Conservation (phyloP, 106 monocot species). For the Dioscorea alata region DNA sequence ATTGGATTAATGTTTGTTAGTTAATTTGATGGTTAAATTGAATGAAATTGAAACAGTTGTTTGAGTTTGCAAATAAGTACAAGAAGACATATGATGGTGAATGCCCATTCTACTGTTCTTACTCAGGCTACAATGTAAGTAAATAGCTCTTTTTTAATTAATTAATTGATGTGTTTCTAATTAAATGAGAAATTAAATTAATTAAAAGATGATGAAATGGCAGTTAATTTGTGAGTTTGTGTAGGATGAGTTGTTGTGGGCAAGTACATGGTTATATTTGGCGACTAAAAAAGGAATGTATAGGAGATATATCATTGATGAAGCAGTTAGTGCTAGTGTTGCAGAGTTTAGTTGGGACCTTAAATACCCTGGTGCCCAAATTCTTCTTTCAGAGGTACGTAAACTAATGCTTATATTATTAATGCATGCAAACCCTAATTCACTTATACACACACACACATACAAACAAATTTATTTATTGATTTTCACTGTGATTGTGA, state of each 20-base stretch:
- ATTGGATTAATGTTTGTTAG: too few relatives aligned
- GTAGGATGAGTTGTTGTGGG: constrained; percentile 96
- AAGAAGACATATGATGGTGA: constrained; percentile 86
- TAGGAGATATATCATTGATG: constrained; percentile 46
- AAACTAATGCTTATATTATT: not conserved
- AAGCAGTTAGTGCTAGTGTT: constrained; percentile 74
- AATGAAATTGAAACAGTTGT: constrained; percentile 48
- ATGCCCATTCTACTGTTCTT: constrained; percentile 96
- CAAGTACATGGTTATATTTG: constrained; percentile 72
- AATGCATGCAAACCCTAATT: not conserved
- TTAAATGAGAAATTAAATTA: too few relatives aligned
- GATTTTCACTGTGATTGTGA: not conserved
- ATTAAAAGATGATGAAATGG: too few relatives aligned
- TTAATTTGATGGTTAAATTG: not conserved
- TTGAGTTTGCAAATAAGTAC: constrained; percentile 58
- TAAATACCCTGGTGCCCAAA: constrained; percentile 82
- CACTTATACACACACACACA: not conserved
- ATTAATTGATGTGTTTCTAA: not conserved
- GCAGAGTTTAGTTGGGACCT: constrained; percentile 95
- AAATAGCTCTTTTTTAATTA: not conserved
- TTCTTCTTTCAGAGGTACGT: constrained; percentile 63
- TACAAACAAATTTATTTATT: too few relatives aligned
- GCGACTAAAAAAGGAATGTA: constrained; percentile 52
- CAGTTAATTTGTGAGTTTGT: too few relatives aligned
- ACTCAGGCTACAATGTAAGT: constrained; percentile 76